These are phyloP conservation scores for Wickerhamiella alocasiicola DNA, from an alignment of 805 yeast genomes.

Conservation along the genomic window DNA sequence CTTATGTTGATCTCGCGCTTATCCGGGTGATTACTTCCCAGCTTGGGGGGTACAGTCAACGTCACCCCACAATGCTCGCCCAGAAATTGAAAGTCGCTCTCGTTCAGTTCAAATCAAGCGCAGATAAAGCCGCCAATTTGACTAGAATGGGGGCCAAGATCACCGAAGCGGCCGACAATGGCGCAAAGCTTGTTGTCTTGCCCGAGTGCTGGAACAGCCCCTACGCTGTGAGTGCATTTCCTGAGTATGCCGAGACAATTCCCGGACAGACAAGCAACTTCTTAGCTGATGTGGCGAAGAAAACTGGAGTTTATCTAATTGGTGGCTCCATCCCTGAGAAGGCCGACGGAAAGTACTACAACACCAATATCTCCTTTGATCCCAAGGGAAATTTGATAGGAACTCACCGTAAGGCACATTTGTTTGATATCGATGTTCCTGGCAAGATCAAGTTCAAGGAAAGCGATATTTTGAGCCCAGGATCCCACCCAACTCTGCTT, in stretches of 20 bases:
- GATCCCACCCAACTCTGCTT: conserved; percentile 69
- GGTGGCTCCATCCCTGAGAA: conserved; percentile 93
- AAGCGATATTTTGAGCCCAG: conserved; percentile 61
- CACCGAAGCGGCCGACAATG: conserved; percentile 49
- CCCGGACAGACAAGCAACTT: conserved; percentile 49
- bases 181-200: conserved; percentile 63
- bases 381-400: conserved; percentile 67
- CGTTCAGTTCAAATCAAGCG: conserved; percentile 69
- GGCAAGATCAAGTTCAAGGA: conserved; percentile 83
- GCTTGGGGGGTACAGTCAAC: neutral
- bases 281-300: conserved; percentile 53
- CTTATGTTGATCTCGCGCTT: neutral
- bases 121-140: conserved; percentile 70
- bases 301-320: conserved; percentile 49
- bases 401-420: conserved; percentile 79
- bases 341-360: conserved; percentile 45
- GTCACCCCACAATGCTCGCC: conserved; percentile 26
- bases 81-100: conserved; percentile 67
- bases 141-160: conserved; percentile 52
- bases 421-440: conserved; percentile 88
- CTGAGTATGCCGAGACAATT: conserved; percentile 77
- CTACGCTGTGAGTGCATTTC: conserved; percentile 74
- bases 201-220: conserved; percentile 98
- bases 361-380: conserved; percentile 63
- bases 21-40: neutral